Conservation (phyloP, 768 basidiomycete genomes). For the Tephrocybe sp. region DNA sequence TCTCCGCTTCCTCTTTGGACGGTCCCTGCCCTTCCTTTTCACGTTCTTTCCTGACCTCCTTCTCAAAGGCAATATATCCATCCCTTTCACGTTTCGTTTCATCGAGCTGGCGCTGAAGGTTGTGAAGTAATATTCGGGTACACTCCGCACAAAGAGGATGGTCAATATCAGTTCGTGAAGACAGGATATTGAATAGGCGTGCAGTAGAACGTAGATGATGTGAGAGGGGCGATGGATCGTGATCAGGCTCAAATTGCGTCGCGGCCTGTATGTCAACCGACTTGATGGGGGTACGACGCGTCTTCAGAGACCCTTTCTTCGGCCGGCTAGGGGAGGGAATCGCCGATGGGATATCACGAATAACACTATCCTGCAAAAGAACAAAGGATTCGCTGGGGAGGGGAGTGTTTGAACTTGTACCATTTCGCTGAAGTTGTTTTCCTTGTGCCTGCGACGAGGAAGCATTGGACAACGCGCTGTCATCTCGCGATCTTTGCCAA, state of each 20-base stretch:
- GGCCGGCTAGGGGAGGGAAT: constrained; percentile 39
- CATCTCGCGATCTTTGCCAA: constrained; percentile 59
- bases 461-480: constrained; percentile 31
- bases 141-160: constrained; percentile 97
- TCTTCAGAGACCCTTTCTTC: constrained; percentile 46
- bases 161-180: constrained; percentile 77
- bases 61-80: constrained; percentile 91
- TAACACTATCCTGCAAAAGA: constrained; percentile 81
- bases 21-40: constrained; percentile 67
- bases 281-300: constrained; percentile 27
- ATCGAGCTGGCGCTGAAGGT: constrained; percentile 79
- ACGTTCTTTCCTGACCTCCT: constrained; percentile 78
- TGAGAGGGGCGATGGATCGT: constrained; percentile 72
- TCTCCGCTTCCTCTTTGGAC: constrained; percentile 65
- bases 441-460: constrained; percentile 49
- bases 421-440: constrained; percentile 54
- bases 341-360: constrained; percentile 66
- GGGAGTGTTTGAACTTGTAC: constrained; percentile 27
- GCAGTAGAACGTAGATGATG: constrained; percentile 76
- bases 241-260: constrained; percentile 46
- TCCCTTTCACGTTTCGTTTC: constrained; percentile 91
- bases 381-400: constrained; percentile 90
- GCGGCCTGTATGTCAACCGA: constrained; percentile 24
- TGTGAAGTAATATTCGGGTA: constrained; percentile 75
- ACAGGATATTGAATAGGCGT: constrained; percentile 74